These are phyloP conservation scores for Hypholoma fasciculare DNA, from an alignment of 768 basidiomycete genomes.

Conservation along the genomic window DNA sequence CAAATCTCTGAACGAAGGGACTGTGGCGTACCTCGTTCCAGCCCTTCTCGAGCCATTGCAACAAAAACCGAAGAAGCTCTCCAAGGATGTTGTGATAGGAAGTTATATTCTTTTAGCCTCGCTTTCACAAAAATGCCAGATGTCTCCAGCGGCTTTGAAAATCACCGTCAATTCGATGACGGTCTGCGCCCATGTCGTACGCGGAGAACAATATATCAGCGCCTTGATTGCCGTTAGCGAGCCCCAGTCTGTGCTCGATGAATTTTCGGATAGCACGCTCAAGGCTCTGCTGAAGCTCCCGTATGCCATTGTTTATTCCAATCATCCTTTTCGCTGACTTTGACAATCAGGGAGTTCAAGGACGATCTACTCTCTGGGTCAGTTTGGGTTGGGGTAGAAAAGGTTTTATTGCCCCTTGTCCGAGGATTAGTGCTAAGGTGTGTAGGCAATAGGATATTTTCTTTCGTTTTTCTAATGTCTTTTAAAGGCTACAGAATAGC, in stretches of 20 bases:
- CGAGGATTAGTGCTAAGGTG: conserved; percentile 38
- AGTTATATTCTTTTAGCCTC: conserved; percentile 73
- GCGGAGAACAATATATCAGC: conserved; percentile 60
- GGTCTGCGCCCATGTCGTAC: conserved; percentile 46
- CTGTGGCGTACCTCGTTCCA: conserved; percentile 63
- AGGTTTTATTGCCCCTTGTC: conserved; percentile 56
- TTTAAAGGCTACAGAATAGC: conserved; percentile 34
- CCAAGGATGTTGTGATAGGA: conserved; percentile 66
- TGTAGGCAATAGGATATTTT: background rate
- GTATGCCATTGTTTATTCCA: conserved; percentile 36
- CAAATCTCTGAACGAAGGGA: conserved; percentile 62
- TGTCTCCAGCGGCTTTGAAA: conserved; percentile 60
- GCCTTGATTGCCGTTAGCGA: conserved; percentile 66
- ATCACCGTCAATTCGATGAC: conserved; percentile 57
- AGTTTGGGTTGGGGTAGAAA: conserved; percentile 53
- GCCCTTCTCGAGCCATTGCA: conserved; percentile 62
- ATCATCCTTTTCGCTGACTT: background rate
- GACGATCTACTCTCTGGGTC: conserved; percentile 45
- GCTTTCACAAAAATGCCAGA: conserved; percentile 62
- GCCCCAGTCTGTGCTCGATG: conserved; percentile 56
- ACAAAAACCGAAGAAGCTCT: conserved; percentile 26
- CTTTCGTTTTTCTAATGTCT: background rate
- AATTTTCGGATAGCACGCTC: conserved; percentile 40
- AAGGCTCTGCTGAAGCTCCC: conserved; percentile 44
- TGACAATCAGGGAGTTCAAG: conserved; percentile 39